Evolutionary conservation across 352 stramenopile species (phyloP), one percentile per base, ranked within the genome.

Genomic region (Pythium brassicae): DNA sequence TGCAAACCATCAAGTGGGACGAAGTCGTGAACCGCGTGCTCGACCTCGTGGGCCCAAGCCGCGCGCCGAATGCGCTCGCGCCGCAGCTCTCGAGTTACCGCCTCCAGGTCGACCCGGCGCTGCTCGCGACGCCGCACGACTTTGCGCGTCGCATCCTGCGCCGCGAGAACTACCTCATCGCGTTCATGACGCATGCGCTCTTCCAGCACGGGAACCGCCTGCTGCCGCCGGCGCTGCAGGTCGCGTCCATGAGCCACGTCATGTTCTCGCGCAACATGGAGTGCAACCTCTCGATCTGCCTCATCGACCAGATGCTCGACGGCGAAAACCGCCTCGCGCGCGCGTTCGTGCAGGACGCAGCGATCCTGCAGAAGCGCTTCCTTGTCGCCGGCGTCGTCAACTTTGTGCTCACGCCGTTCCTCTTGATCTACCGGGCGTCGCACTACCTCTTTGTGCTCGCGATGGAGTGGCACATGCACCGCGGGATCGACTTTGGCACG

Each of bases 151-250:
- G 97, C 47, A 99, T 99, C 69, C 97, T 99, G 86, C 86, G 97
- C 5, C 91, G 96, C 44, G 96, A 99, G 53, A 99, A 99, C 72
- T 99, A 98, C 69, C 66, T 99, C 19, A 97, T 99, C 56, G 95
- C 94, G 12, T 95, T 98, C 62, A 97, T 99, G 76, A 99, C 98
- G 73, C 78, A 95, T 52, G 72, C 86, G 26, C 69, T 98, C 15
- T 89, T 99, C 43, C 89, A 98, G 68, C 74, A 96, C 19, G 79
- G 72, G n/a, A n/a, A n/a, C 25, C 74, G 82, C 47, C 45, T 92
- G 20, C 61, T 97, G 39, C 93, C 90, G 0, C 53, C 74, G 37
- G 70, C 58, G 44, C 53, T 96, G 59, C 70, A 95, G 53, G 86
- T 89, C 62, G 63, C 86, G 14, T 88, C 79, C 9, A 85, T 71